Percentiles rank a stretch among this genome's conserved stretches.
Conservation (phyloP, 1,284 basidiomycete genomes). For the Pseudozyma sp. region DNA sequence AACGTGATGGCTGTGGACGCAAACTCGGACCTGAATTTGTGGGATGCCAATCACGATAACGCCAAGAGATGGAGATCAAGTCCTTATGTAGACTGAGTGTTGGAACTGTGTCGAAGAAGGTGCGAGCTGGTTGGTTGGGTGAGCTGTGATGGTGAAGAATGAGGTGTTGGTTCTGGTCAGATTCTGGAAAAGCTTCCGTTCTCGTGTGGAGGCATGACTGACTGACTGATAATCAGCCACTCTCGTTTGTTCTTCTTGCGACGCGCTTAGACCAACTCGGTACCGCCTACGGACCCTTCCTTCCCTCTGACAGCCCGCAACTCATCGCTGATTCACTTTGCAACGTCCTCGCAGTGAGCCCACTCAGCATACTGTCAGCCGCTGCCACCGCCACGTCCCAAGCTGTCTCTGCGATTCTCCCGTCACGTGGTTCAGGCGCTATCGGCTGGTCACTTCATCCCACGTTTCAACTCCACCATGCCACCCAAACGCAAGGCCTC, state of each 20-base stretch:
- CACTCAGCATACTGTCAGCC: neutral
- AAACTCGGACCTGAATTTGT: neutral
- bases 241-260: constrained; percentile 1
- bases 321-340: constrained; percentile 10
- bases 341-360: neutral
- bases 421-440: constrained; percentile 6
- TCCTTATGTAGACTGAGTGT: too few species aligned
- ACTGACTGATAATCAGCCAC: neutral
- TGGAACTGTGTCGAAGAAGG: too few species aligned
- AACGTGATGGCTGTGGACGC: neutral
- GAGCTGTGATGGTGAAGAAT: too few species aligned
- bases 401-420: neutral
- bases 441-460: constrained; percentile 1
- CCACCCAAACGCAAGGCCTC: constrained; percentile 32
- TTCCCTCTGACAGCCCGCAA: neutral
- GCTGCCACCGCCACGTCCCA: neutral
- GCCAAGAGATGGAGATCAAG: too few species aligned
- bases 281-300: neutral
- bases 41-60: too few species aligned
- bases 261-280: constrained; percentile 13
- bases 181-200: neutral
- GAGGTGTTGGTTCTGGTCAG: too few species aligned
- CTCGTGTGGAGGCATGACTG: constrained; percentile 44
- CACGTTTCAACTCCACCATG: constrained; percentile 11
- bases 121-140: too few species aligned